A percentile compares a stretch with the other conserved stretches of the same genome.
These are phyloP conservation scores for Haplosporangium gracile DNA, from an alignment of 192 early-diverging fungal species.

Conservation along the genomic window DNA sequence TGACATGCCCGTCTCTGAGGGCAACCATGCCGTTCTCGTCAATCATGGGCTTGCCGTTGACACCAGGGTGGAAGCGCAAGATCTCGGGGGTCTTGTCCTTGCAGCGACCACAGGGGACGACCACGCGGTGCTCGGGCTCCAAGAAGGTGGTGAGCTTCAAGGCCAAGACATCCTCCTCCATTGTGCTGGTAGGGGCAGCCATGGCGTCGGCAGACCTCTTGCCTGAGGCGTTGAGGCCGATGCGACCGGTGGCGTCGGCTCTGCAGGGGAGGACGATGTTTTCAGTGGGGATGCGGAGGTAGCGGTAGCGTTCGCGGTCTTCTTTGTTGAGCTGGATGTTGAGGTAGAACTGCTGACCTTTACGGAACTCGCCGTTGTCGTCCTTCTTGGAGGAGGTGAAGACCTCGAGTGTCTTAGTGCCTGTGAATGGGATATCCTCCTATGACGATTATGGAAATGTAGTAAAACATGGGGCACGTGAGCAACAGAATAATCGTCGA, in stretches of 20 bases:
- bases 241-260: slow-evolving; percentile 35
- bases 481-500: not conserved
- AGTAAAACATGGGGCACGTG: not conserved
- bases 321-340: slow-evolving; percentile 47
- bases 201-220: slow-evolving; percentile 46
- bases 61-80: slow-evolving; percentile 49
- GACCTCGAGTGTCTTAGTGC: slow-evolving; percentile 38
- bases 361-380: slow-evolving; percentile 55
- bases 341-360: slow-evolving; percentile 56
- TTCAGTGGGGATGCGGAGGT: slow-evolving; percentile 49
- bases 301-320: slow-evolving; percentile 39
- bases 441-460: not conserved
- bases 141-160: slow-evolving; percentile 45
- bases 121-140: slow-evolving; percentile 52
- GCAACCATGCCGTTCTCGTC: slow-evolving; percentile 56
- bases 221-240: slow-evolving; percentile 43
- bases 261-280: slow-evolving; percentile 55
- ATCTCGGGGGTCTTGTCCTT: slow-evolving; percentile 56
- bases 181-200: slow-evolving; percentile 37
- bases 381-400: slow-evolving; percentile 56
- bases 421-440: slow-evolving; percentile 27
- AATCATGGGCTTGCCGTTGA: slow-evolving; percentile 57
- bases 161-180: slow-evolving; percentile 49
- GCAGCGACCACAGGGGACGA: slow-evolving; percentile 53
- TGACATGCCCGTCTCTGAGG: slow-evolving; percentile 44